Conservation (phyloP, 805 yeast species). For the Yueomyces sp. region DNA sequence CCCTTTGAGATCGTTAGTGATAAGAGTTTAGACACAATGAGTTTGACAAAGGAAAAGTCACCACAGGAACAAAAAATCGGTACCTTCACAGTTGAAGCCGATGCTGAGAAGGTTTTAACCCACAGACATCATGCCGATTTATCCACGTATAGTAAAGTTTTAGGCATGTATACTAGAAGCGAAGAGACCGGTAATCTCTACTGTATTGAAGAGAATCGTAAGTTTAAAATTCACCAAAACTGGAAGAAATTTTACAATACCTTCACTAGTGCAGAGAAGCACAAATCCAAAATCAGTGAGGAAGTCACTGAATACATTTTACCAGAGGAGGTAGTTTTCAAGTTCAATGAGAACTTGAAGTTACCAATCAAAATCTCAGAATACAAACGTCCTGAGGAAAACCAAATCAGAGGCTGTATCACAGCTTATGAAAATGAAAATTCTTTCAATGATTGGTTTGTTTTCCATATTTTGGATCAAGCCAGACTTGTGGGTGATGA, state of each 20-base stretch:
- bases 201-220: slow-evolving; percentile 24
- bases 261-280: slow-evolving; percentile 4
- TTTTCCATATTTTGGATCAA: slow-evolving; percentile 25
- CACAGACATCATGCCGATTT: slow-evolving; percentile 9
- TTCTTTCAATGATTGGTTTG: slow-evolving; percentile 26
- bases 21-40: not conserved
- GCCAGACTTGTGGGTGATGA: slow-evolving; percentile 20
- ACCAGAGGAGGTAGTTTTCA: slow-evolving; percentile 7
- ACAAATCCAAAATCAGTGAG: slow-evolving; percentile 2
- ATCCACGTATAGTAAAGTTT: slow-evolving; percentile 28
- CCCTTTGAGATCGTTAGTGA: too few species aligned
- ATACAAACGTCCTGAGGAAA: slow-evolving; percentile 16
- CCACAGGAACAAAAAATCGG: not conserved
- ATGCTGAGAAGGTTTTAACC: slow-evolving; percentile 9
- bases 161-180: slow-evolving; percentile 27
- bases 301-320: slow-evolving; percentile 11
- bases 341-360: slow-evolving; percentile 9
- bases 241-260: slow-evolving; percentile 16
- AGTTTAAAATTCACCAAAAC: slow-evolving; percentile 15
- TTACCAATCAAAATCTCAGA: slow-evolving; percentile 23
- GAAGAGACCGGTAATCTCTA: slow-evolving; percentile 6
- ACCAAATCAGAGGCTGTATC: slow-evolving; percentile 28
- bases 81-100: not conserved
- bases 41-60: not conserved
- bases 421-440: slow-evolving; percentile 22